These are phyloP conservation scores for Ziziphus jujuba DNA, from an alignment of 306 rosid species.

Conservation along the genomic window DNA sequence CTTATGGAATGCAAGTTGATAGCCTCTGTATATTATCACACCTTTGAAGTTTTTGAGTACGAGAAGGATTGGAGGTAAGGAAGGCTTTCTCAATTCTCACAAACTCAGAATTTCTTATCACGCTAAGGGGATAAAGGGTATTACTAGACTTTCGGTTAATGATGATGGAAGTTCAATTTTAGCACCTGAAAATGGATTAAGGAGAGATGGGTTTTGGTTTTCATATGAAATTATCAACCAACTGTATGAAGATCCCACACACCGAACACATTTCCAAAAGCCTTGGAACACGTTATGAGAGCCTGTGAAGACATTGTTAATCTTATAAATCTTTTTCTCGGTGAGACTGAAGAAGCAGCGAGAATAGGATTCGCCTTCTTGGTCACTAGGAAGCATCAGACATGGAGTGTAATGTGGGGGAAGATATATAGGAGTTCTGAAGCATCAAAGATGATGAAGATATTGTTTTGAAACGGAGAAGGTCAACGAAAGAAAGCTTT, in stretches of 20 bases:
- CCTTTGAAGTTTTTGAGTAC: not conserved
- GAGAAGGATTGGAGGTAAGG: not conserved
- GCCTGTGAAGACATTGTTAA: no score
- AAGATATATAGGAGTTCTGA: not conserved
- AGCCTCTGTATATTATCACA: not conserved
- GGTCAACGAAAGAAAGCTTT: not conserved
- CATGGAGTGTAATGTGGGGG: slow-evolving; percentile 3
- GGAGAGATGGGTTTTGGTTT: not conserved
- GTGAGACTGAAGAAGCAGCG: slow-evolving; percentile 13
- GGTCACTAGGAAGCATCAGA: slow-evolving; percentile 3
- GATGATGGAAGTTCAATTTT: not conserved
- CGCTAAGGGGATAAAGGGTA: no score
- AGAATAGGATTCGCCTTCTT: not conserved
- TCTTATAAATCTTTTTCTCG: not conserved
- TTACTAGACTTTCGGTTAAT: no score
- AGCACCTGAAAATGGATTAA: not conserved
- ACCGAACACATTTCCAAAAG: not conserved
- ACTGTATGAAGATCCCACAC: slow-evolving; percentile 15
- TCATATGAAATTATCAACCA: not conserved
- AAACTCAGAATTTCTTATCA: no score
- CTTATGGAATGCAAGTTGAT: not conserved
- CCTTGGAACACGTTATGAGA: not conserved
- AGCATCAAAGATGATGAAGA: not conserved
- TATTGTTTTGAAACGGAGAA: not conserved
- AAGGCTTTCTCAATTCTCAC: not conserved